These are phyloP conservation scores for Thalassiosira hispida DNA, from an alignment of 352 stramenopile genomes.

Conservation along the genomic window DNA sequence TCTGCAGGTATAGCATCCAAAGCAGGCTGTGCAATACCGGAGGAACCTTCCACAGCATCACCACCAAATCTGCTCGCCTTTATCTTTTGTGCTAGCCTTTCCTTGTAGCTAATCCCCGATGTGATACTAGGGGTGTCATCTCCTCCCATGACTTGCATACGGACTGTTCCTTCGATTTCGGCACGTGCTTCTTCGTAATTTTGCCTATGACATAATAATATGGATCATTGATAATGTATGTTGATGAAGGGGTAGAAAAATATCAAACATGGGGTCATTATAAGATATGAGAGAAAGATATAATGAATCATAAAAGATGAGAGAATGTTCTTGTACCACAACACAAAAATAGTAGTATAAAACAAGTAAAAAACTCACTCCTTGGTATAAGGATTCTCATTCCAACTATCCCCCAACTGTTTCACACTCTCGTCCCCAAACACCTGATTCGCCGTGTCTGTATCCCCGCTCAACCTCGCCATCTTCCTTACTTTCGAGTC, in stretches of 20 bases:
- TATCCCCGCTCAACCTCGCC: slow-evolving; percentile 64
- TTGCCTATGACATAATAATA: no score
- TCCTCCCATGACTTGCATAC: slow-evolving; percentile 33
- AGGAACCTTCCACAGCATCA: no score
- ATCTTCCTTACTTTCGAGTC: slow-evolving; percentile 75
- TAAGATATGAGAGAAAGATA: slow-evolving; percentile 1
- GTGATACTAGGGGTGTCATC: no score
- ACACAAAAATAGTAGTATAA: neutral
- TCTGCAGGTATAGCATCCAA: slow-evolving; percentile 4
- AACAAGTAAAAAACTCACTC: slow-evolving; percentile 50
- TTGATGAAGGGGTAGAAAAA: no score
- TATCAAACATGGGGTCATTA: no score
- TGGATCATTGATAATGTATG: no score
- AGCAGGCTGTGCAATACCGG: slow-evolving; percentile 1
- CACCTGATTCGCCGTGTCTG: slow-evolving; percentile 63
- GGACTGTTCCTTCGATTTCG: slow-evolving; percentile 53
- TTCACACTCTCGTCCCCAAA: slow-evolving; percentile 70
- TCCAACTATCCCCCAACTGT: slow-evolving; percentile 52
- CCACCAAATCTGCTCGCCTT: slow-evolving; percentile 21
- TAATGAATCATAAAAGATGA: neutral
- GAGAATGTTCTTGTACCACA: no score
- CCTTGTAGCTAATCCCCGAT: slow-evolving; percentile 62
- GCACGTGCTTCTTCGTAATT: slow-evolving; percentile 48
- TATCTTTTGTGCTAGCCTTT: slow-evolving; percentile 50
- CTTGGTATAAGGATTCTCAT: slow-evolving; percentile 75